Evolutionary conservation across 2,329 filamentous ascomycete genomes (phyloP), one percentile per base, ranked within the genome.

Genomic region (Paecilomyces sp.): DNA sequence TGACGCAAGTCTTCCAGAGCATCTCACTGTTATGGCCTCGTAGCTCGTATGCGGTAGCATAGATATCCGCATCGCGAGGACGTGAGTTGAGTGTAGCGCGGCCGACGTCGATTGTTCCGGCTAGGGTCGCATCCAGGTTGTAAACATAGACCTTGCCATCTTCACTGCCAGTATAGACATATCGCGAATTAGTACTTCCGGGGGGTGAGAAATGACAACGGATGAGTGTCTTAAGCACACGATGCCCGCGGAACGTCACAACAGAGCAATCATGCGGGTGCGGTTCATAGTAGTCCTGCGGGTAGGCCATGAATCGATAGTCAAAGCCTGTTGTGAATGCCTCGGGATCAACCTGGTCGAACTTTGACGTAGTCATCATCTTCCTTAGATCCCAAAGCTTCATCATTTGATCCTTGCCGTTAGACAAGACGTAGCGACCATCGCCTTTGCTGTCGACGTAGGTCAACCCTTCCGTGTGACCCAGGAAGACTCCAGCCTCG

Each of bases 351-450:
- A 87, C 79, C 3, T 72, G 73, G 61, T 85, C 82, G 68, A 79
- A 75, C 72, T 77, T 73, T 34, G 87, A 82, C 0, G 88, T 88
- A 4, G 86, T 86, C 80, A 94, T 90, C 82, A 92, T 93, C 81
- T 90, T 95, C 57, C 93, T 83, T 59, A 97, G 73, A 73, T 99
- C 94, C 94, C 94, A 99, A 0, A 99, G 82, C 76, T 97, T 97
- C 85, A 96, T 96, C 51, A 88, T 93, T 74, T 97, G 94, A 70
- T 99, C 94, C 71, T 97, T 99, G 62, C 87, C 91, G 68, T 99
- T 99, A 65, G 88, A 92, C 28, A 99, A 84, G 8, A 97, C 89
- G 72, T 97, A 97, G 59, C 93, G 85, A 2, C 87, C 86, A 68
- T 96, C 91, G 50, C 90, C 91, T 81, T 97, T 93, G 74, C 89